Evolutionary conservation across 257 asterid genomes (phyloP).

Genomic region (Ballota nigra): DNA sequence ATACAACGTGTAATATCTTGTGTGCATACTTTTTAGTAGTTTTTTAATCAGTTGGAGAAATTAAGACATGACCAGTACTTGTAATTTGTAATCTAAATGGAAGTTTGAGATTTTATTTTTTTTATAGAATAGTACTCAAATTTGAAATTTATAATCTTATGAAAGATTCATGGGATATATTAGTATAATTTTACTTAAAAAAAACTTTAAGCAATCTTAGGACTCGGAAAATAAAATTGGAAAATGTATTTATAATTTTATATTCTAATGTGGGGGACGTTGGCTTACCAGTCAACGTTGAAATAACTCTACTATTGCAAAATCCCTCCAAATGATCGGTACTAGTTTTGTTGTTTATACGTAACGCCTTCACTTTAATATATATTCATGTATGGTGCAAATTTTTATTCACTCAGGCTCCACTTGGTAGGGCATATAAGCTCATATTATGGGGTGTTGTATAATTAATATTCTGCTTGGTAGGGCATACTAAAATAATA

Average conservation of each 20-base stretch:
- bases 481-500: too few species aligned
- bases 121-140: not conserved
- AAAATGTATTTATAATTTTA: not conserved
- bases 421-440: too few species aligned
- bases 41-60: conserved; percentile 13
- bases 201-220: too few species aligned
- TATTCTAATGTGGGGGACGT: too few species aligned
- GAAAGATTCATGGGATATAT: too few species aligned
- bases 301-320: conserved; percentile 22
- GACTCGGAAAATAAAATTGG: too few species aligned
- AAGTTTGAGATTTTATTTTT: not conserved
- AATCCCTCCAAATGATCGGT: not conserved
- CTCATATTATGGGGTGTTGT: too few species aligned
- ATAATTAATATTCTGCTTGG: too few species aligned
- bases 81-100: too few species aligned
- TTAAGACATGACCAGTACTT: too few species aligned
- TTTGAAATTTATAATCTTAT: not conserved
- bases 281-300: conserved; percentile 36
- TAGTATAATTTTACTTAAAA: too few species aligned
- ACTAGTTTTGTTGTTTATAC: not conserved
- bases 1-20: conserved; percentile 1
- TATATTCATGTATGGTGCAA: not conserved
- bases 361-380: not conserved
- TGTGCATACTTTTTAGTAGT: not conserved
- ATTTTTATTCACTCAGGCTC: not conserved